Conservation (phyloP, 2,329 filamentous ascomycete species). For the Aureobasidium namibiae region DNA sequence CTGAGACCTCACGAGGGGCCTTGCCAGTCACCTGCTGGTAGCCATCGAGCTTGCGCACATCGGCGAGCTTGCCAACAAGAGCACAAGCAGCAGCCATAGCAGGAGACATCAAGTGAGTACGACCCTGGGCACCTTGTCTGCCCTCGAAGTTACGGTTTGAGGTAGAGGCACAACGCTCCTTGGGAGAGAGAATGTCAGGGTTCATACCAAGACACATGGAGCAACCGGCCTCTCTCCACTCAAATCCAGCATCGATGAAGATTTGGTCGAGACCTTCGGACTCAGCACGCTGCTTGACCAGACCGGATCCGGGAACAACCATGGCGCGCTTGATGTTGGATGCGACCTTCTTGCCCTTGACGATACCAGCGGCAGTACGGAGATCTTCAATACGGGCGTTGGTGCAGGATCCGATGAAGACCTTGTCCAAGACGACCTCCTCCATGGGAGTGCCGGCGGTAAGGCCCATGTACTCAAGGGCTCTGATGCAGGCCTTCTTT, state of each 20-base stretch:
- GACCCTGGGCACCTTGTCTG: conserved; percentile 80
- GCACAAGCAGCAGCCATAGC: conserved; percentile 92
- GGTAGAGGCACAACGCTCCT: conserved; percentile 89
- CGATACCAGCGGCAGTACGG: conserved; percentile 73
- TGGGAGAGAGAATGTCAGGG: conserved; percentile 86
- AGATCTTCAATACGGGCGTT: conserved; percentile 96
- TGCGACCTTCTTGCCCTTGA: conserved; percentile 81
- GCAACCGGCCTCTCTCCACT: conserved; percentile 97
- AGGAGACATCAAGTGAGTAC: conserved; percentile 94
- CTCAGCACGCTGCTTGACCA: conserved; percentile 89
- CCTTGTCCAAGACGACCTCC: conserved; percentile 87
- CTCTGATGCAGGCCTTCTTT: conserved; percentile 69
- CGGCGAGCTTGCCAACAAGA: conserved; percentile 82
- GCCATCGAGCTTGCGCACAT: conserved; percentile 70
- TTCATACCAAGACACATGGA: conserved; percentile 99
- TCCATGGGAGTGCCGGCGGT: conserved; percentile 80
- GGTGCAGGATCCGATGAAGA: conserved; percentile 97
- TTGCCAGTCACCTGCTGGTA: conserved; percentile 38
- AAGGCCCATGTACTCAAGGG: conserved; percentile 95
- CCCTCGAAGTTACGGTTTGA: conserved; percentile 98
- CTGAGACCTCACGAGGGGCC: conserved; percentile 49
- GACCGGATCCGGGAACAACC: conserved; percentile 91
- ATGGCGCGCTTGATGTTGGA: conserved; percentile 86
- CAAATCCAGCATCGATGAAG: conserved; percentile 85
- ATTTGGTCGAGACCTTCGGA: conserved; percentile 87